phyloP scores from a whole-genome alignment of 345 rosid species.

The Moricandia arvensis region DNA sequence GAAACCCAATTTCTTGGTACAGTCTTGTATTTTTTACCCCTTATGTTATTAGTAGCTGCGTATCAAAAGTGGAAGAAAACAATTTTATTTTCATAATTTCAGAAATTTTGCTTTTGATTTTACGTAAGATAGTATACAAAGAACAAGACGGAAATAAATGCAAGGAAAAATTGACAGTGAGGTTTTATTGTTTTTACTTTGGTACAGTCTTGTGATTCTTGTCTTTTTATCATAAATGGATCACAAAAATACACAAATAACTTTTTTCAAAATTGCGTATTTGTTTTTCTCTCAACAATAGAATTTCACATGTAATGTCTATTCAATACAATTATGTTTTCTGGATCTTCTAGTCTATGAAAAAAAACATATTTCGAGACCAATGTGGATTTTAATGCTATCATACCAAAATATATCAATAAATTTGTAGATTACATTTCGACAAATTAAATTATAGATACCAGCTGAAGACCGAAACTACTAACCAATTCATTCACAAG shows the following conservation, averaged over 20 bases:
- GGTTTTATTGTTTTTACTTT: slow-evolving; percentile 26
- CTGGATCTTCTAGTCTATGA: slow-evolving; percentile 30
- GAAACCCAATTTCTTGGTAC: too few relatives aligned
- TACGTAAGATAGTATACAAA: slow-evolving; percentile 5
- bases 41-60: neutral
- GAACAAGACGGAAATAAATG: slow-evolving; percentile 29
- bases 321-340: slow-evolving; percentile 29
- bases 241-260: slow-evolving; percentile 7
- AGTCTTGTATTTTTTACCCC: neutral
- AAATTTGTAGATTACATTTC: neutral
- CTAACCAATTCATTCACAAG: neutral
- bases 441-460: neutral
- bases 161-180: slow-evolving; percentile 18
- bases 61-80: neutral
- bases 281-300: slow-evolving; percentile 33
- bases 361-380: slow-evolving; percentile 24
- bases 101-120: slow-evolving; percentile 2
- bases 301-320: slow-evolving; percentile 35
- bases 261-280: slow-evolving; percentile 12
- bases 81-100: neutral
- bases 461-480: neutral
- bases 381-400: slow-evolving; percentile 14
- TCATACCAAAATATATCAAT: slow-evolving; percentile 15
- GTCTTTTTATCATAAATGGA: slow-evolving; percentile 35
- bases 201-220: slow-evolving; percentile 41